Percentiles rank a stretch among this genome's conserved stretches.
phyloP scores from a whole-genome alignment of 257 asterid genomes.

The Ajuga chamaepitys region DNA sequence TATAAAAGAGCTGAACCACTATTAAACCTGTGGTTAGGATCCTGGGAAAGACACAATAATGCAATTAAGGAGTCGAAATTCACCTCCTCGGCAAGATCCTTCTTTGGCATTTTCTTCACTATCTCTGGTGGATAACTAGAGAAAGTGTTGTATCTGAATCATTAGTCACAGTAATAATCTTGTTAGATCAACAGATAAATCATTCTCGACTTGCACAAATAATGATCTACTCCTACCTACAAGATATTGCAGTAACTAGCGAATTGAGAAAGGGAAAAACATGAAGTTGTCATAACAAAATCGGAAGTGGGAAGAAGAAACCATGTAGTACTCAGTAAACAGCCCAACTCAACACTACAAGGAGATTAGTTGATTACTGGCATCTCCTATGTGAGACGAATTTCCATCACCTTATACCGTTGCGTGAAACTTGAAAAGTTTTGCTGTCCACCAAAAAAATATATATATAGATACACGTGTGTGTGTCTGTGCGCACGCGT shows the following conservation, averaged over 20 bases:
- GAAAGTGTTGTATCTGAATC: slow-evolving; percentile 81
- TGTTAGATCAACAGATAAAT: slow-evolving; percentile 12
- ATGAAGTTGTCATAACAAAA: neutral
- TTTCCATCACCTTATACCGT: neutral
- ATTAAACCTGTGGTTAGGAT: neutral
- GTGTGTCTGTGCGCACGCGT: neutral
- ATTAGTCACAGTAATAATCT: slow-evolving; percentile 7
- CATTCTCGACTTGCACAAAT: neutral
- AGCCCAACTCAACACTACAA: slow-evolving; percentile 3
- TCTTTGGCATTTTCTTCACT: slow-evolving; percentile 98
- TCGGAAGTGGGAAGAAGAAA: neutral
- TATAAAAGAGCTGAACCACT: neutral
- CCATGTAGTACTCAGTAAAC: neutral
- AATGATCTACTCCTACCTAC: slow-evolving; percentile 6
- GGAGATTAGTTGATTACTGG: neutral
- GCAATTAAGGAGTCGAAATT: neutral
- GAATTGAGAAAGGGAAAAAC: neutral
- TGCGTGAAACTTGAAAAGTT: neutral
- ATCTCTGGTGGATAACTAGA: slow-evolving; percentile 95
- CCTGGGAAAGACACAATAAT: neutral
- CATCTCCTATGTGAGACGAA: neutral
- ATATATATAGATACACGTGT: too few species aligned
- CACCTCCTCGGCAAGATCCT: slow-evolving; percentile 99
- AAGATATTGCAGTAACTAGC: neutral
- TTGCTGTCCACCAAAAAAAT: neutral